Evolutionary conservation across 192 early-diverging fungal genomes (phyloP), one percentile per base, ranked within the genome.

Genomic region (Lunasporangiospora selenospora): DNA sequence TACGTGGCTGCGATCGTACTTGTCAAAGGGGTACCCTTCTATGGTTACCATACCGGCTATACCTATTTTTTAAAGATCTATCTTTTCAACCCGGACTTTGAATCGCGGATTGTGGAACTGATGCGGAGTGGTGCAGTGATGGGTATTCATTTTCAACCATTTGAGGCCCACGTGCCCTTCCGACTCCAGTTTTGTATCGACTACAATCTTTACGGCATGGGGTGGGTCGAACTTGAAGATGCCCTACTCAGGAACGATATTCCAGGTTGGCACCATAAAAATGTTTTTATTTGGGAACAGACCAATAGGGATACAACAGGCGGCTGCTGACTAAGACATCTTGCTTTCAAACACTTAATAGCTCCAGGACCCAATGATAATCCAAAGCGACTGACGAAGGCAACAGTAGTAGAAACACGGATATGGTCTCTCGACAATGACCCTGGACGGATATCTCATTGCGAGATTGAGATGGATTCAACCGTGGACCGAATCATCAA

Each of bases 121-220:
- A 80, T 97, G 57, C 67, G 83, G 19, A 81, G 78, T 23, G 93
- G 93, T 2, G 89, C 85, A 4, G 82, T 95, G 4, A 84, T 95
- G 86, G 84, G 83, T 6, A 81, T 73, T 0, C 42, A 48, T 9
- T 89, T 90, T 51, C 83, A 93, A n/a, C 82, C 89, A 2, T 89
- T 86, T 60, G 95, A 93, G 70, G 77, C 90, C 9, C 95, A 97
- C 71, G 67, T 97, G 32, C 84, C 92, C 0, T 95, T 90, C 57
- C 71, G 85, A 3, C 66, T 93, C 16, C 95, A 97, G 80, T 95
- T 95, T 58, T 78, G 93, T 49, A 81, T 95, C 47, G 93, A 97
- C 54, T 88, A 89, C 62, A 93, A 93, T 45, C 69, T 97, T 16
- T 90, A 89, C 55, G 93, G 93, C 1, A 94, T 95, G 91, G 89